phyloP scores from a whole-genome alignment of 768 basidiomycete genomes.

The Hygrophorus pudorinus region DNA sequence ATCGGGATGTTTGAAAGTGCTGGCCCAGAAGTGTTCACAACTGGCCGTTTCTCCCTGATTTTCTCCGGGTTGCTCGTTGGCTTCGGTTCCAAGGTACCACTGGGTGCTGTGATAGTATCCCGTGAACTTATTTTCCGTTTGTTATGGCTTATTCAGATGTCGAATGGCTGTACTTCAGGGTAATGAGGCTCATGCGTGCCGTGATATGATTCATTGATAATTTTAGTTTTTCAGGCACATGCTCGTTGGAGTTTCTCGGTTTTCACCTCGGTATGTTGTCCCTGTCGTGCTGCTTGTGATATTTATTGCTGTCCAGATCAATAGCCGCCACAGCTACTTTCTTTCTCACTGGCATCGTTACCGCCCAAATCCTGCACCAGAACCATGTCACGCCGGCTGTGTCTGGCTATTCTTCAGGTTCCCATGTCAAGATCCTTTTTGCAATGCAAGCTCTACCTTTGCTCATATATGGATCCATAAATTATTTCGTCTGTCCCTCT shows the following conservation, averaged over 20 bases:
- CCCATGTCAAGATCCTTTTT: slow-evolving; percentile 25
- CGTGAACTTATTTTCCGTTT: neutral
- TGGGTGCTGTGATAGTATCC: too few species aligned
- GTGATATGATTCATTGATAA: neutral
- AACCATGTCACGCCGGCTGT: slow-evolving; percentile 20
- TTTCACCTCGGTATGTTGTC: slow-evolving; percentile 38
- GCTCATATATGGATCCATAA: slow-evolving; percentile 19
- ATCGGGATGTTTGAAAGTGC: slow-evolving; percentile 30
- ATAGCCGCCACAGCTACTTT: slow-evolving; percentile 45
- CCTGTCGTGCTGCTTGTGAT: slow-evolving; percentile 1
- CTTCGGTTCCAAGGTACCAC: slow-evolving; percentile 41
- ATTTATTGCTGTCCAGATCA: slow-evolving; percentile 28
- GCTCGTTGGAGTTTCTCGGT: slow-evolving; percentile 48
- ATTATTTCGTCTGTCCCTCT: slow-evolving; percentile 20
- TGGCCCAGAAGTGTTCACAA: slow-evolving; percentile 19
- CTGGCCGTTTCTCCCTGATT: slow-evolving; percentile 20
- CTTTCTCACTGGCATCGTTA: slow-evolving; percentile 37
- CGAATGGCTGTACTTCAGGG: slow-evolving; percentile 62
- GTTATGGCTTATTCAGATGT: slow-evolving; percentile 25
- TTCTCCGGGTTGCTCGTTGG: slow-evolving; percentile 50
- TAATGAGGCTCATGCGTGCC: slow-evolving; percentile 14
- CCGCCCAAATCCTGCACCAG: slow-evolving; percentile 29
- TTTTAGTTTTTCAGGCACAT: slow-evolving; percentile 37
- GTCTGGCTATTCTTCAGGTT: slow-evolving; percentile 32
- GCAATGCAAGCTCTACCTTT: slow-evolving; percentile 31